A percentile compares a stretch with the other conserved stretches of the same genome.
phyloP scores from a whole-genome alignment of 331 rosid species.

The Quercus phellos region DNA sequence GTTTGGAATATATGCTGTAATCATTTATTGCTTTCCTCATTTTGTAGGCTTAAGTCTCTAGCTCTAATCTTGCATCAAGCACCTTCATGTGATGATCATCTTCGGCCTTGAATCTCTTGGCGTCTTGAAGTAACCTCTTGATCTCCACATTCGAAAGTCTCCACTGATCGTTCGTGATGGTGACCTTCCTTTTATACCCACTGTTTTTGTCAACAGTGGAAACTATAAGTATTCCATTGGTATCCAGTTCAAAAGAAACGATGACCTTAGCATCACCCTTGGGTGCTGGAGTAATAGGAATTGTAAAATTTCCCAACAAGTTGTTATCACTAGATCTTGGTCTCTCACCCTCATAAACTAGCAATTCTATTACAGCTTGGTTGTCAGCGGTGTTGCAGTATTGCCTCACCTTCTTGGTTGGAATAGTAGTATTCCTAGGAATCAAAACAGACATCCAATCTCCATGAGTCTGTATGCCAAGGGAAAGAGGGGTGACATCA shows the following conservation, averaged over 20 bases:
- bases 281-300: slow-evolving; percentile 21
- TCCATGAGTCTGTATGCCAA: slow-evolving; percentile 24
- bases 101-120: slow-evolving; percentile 21
- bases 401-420: slow-evolving; percentile 30
- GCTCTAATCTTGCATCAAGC: slow-evolving; percentile 18
- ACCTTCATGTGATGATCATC: slow-evolving; percentile 29
- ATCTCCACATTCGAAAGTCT: slow-evolving; percentile 31
- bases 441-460: slow-evolving; percentile 1
- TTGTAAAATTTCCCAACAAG: slow-evolving; percentile 25
- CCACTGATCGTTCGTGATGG: slow-evolving; percentile 24
- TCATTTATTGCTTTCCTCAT: too few relatives aligned
- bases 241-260: slow-evolving; percentile 28
- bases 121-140: slow-evolving; percentile 29
- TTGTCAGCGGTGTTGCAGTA: slow-evolving; percentile 23
- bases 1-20: too few relatives aligned
- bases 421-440: slow-evolving; percentile 29
- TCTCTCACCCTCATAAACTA: slow-evolving; percentile 35
- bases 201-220: slow-evolving; percentile 28
- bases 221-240: slow-evolving; percentile 31
- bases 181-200: slow-evolving; percentile 23
- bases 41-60: not conserved
- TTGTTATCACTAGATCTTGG: slow-evolving; percentile 29
- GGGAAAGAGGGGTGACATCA: slow-evolving; percentile 41
- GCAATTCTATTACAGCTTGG: slow-evolving; percentile 22
- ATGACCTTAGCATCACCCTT: slow-evolving; percentile 29